Base-by-base conservation (phyloP, 208 protist species). In the Leishmania amazonensis region DNA sequence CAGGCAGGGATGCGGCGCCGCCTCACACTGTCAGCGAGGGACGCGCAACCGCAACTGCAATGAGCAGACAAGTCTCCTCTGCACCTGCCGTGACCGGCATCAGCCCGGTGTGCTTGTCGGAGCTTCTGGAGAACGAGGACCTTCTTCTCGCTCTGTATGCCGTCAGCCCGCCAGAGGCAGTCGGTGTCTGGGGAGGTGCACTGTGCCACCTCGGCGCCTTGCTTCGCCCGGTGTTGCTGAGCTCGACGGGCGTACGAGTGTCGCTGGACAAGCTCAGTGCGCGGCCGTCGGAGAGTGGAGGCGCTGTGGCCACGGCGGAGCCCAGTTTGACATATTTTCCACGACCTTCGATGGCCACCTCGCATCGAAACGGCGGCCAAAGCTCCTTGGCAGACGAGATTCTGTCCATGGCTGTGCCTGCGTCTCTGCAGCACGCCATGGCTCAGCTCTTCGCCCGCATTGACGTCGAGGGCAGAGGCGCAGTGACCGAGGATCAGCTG, bases 401-500 rank as follows among this genome's bases (percentile, higher is more conserved):
- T 2, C 13, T 82, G 5, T 83, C 85, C 4, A 81, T 88, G 74
- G 85, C 85, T 8, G 47, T 88, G 21, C 85, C 85, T 6, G 72
- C 85, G 2, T 35, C 45, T 35, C 19, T 88, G 64, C 85, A 88
- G 65, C 85, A 88, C 31, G 80, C 85, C 49, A 47, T 83, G 1
- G 62, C 76, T 53, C 85, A 83, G 53, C 81, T 88, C 38, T 85
- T 83, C 40, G 49, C 57, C 35, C 35, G 60, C 31, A 65, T 83
- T 35, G 80, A 84, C 45, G 45, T 31, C 13, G 58, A 81, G 58
- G 38, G 31, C n/a, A 54, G 31, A 5, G 83, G 83, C 11, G 54
- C 45, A 40, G 83, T 85, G 9, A 80, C 78, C 51, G 83, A 85
- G 49, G 83, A 81, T 68, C 83, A 85, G 57, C 78, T 85, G 83